A percentile compares a stretch with the other conserved stretches of the same genome.
These are phyloP conservation scores for Cucumis hystrix DNA, from an alignment of 306 rosid genomes.

Conservation along the genomic window DNA sequence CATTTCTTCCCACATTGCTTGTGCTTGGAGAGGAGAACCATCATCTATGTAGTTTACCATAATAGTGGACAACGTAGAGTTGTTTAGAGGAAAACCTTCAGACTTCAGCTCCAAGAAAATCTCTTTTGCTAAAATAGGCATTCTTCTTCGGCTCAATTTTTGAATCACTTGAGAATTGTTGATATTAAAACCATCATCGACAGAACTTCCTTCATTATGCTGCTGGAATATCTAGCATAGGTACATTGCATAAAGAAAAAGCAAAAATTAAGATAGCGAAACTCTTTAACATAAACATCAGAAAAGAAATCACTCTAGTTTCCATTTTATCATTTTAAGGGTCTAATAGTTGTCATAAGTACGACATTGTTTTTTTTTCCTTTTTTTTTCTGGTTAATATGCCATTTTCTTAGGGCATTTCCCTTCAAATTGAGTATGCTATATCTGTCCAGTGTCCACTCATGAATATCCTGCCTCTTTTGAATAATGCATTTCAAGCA, in stretches of 20 bases:
- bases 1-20: conserved; percentile 42
- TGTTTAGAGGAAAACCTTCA: conserved; percentile 18
- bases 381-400: neutral
- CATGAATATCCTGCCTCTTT: neutral
- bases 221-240: conserved; percentile 26
- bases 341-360: neutral
- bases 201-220: conserved; percentile 14
- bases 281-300: neutral
- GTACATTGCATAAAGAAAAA: conserved; percentile 5
- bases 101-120: conserved; percentile 22
- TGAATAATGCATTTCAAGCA: neutral
- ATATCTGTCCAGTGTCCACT: neutral
- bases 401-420: neutral
- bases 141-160: conserved; percentile 21
- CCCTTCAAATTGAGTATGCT: neutral
- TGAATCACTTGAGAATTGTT: conserved; percentile 11
- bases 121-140: conserved; percentile 24
- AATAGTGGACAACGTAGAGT: conserved; percentile 25
- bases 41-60: conserved; percentile 33
- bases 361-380: too few species aligned
- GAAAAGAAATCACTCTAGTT: neutral
- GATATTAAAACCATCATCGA: conserved; percentile 4
- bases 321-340: neutral
- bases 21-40: conserved; percentile 36
- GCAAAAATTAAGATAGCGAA: neutral